Conservation (phyloP, 805 yeast genomes). For the Wickerhamomyces subpelliculosus region DNA sequence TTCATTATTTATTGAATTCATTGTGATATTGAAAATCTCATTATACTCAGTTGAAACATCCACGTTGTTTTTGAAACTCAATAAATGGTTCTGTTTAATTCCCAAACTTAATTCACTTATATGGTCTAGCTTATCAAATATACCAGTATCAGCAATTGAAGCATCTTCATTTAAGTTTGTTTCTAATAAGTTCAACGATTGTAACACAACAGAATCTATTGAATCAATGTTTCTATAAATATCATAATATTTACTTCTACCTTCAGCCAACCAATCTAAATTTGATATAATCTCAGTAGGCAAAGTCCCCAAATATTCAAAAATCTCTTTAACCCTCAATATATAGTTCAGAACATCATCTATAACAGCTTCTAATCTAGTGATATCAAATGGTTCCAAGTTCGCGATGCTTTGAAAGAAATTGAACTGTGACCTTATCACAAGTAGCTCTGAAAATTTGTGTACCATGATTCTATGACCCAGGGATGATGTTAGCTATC, state of each 20-base stretch:
- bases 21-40: conserved; percentile 34
- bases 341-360: conserved; percentile 18
- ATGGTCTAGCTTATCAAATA: conserved; percentile 25
- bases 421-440: conserved; percentile 17
- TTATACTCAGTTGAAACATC: conserved; percentile 36
- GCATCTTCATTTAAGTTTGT: conserved; percentile 14
- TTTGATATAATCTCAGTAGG: conserved; percentile 1
- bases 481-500: no score
- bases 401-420: conserved; percentile 18
- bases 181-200: conserved; percentile 30
- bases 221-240: conserved; percentile 24
- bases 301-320: conserved; percentile 3
- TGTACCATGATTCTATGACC: conserved; percentile 6
- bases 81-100: conserved; percentile 22
- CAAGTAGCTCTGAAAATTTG: conserved; percentile 18
- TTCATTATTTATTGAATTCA: conserved; percentile 35
- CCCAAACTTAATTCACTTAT: conserved; percentile 22
- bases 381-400: conserved; percentile 20
- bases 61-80: conserved; percentile 25
- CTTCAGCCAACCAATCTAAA: conserved; percentile 28
- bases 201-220: conserved; percentile 29
- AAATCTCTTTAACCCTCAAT: conserved; percentile 9
- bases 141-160: conserved; percentile 20
- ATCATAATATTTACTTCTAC: conserved; percentile 24
- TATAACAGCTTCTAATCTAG: conserved; percentile 10